phyloP scores from a whole-genome alignment of 2,329 filamentous ascomycete species.

The Talaromyces sp. region DNA sequence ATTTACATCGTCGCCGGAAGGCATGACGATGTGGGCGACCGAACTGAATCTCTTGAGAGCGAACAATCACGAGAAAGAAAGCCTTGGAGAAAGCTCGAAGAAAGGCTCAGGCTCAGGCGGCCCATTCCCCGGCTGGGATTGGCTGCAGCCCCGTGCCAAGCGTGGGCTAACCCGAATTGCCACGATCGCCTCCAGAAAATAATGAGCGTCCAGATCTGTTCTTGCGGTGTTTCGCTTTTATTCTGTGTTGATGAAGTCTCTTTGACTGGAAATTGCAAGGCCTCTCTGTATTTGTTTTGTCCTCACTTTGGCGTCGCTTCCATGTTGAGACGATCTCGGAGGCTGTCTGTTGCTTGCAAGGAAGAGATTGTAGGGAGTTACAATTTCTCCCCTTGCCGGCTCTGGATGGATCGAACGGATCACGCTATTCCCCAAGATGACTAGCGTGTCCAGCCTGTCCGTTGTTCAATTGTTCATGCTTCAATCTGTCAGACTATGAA shows the following conservation, averaged over 20 bases:
- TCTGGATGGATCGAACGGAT: not conserved
- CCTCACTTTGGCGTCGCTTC: not conserved
- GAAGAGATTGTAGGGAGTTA: constrained; percentile 1
- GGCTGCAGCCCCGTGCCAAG: constrained; percentile 19
- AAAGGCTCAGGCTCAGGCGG: constrained; percentile 19
- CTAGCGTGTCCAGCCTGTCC: not conserved
- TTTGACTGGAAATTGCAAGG: not conserved
- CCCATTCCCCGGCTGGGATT: constrained; percentile 19
- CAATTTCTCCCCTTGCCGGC: constrained; percentile 6
- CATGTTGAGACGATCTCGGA: not conserved
- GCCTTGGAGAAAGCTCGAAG: constrained; percentile 11
- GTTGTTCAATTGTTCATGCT: not conserved
- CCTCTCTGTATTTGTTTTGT: not conserved
- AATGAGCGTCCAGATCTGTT: not conserved
- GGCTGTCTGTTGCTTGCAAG: not conserved
- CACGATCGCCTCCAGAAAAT: constrained; percentile 15
- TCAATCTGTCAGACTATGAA: not conserved
- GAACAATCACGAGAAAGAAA: constrained; percentile 14
- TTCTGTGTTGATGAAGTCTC: not conserved
- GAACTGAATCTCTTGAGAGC: constrained; percentile 6
- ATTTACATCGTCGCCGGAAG: constrained; percentile 43
- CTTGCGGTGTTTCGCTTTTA: not conserved
- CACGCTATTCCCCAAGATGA: not conserved
- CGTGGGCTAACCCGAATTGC: constrained; percentile 18
- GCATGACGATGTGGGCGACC: constrained; percentile 43